Evolutionary conservation across 1,284 basidiomycete genomes (phyloP), one percentile per base, ranked within the genome.

Genomic region (Tilletia walkeri): DNA sequence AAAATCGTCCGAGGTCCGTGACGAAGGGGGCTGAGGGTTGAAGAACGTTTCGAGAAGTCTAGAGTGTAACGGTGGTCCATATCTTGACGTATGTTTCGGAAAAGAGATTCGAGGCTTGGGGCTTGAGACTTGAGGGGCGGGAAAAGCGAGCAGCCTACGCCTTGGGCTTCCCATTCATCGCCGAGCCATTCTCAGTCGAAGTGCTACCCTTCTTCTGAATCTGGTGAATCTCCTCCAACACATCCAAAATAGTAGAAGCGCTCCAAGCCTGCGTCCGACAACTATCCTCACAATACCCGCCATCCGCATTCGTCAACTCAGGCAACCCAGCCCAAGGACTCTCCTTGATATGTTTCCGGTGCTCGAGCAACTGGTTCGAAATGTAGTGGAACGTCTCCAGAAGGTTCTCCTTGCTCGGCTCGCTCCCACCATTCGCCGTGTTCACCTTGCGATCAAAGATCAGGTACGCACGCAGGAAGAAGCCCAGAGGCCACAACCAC

Each of bases 401-500:
- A 14, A 38, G 30, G 36, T 10, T 20, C 65, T 66, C 65, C 39
- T 45, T 48, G 3, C 70, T 68, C 18, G 70, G 41, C 3, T 67
- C 70, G 54, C 10, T 16, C 9, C 73, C 75, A 1, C 69, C 73
- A 59, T 74, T 70, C 20, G 2, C 24, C 24, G 53, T 56, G 59
- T 63, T 63, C 14, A 63, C 59, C 36, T 38, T 34, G 20, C 59
- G 59, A 20, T 95, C 74, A 70, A 81, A 81, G 65, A 77, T 71
- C 54, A 75, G 69, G 16, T 93, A 95, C 0, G 95, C 94, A 67
- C 92, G 90, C 75, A 99, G 85, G 88, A 96, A 98, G 86, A 94
- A 98, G 10, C 95, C 95, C 66, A 93, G 86, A 10, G 94, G 93
- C 92, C 93, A 95, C 14, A 90, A 91, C 94, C 93, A 96, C 84